Evolutionary conservation across 106 monocot genomes (phyloP), one percentile per base, ranked within the genome.

Genomic region (Agapanthus africanus): DNA sequence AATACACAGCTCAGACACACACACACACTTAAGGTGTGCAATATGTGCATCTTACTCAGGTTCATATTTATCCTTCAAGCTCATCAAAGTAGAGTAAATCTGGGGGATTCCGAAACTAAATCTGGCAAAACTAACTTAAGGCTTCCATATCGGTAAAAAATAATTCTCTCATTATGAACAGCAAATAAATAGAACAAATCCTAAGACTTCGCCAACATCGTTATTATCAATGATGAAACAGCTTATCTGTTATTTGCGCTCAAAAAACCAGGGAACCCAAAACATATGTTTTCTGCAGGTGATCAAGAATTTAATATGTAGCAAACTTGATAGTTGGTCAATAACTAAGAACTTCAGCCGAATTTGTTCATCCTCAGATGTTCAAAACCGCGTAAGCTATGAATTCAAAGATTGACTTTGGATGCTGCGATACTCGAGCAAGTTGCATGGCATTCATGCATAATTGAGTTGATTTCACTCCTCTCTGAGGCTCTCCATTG

Each of bases 1-100:
- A 68, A 47, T 9, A 18, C 33, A 68, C 47, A 68, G 68, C 68
- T 68, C 46, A 49, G 19, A 22, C 2, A 63, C 23, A 21, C 21
- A 2, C 36, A 38, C 0, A n/a, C n/a, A n/a, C n/a, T n/a, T n/a
- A n/a, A n/a, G n/a, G n/a, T n/a, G n/a, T n/a, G n/a, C n/a, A n/a
- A n/a, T n/a, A n/a, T 39, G 39, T 64, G 64, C 31, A 64, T 38
- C 38, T 13, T 41, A 28, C 1, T 27, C 66, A 38, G 23, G 40
- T 65, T 35, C 62, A 37, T n/a, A 5, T 1, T 35, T 25, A 0
- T 9, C 35, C 18, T 36, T 15, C 35, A 36, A 16, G 33, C 14
- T 16, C 6, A 36, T 28, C 6, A 27, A 42, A 7, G 15, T 7
- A 15, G 42, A 42, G 10, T 7, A 15, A 42, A 42, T 15, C 4